Evolutionary conservation across 1,284 basidiomycete genomes (phyloP).

Genomic region (Boletus coffeatus): DNA sequence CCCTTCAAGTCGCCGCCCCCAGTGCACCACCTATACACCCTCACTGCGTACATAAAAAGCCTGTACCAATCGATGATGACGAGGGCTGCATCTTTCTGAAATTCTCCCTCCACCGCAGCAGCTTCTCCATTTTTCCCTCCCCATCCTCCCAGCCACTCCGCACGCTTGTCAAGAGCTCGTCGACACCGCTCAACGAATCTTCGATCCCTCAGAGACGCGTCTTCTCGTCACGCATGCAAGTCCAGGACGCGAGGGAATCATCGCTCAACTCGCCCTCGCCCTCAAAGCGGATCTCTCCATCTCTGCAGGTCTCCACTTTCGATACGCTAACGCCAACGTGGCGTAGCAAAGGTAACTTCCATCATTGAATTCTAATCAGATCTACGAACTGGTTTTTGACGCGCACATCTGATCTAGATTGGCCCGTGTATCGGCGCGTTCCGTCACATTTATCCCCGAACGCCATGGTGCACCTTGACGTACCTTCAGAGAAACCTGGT

Average conservation of each 20-base stretch:
- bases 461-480: constrained; percentile 36
- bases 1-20: no score
- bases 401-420: constrained; percentile 36
- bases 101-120: constrained; percentile 37
- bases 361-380: constrained; percentile 29
- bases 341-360: constrained; percentile 33
- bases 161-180: constrained; percentile 66
- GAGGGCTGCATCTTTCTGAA: constrained; percentile 52
- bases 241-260: constrained; percentile 89
- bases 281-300: constrained; percentile 95
- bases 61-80: constrained; percentile 49
- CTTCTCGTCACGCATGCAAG: constrained; percentile 93
- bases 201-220: constrained; percentile 90
- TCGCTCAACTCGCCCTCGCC: constrained; percentile 85
- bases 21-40: no score
- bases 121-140: constrained; percentile 33
- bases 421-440: constrained; percentile 42
- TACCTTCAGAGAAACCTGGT: constrained; percentile 42
- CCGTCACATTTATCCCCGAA: constrained; percentile 29
- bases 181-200: constrained; percentile 94
- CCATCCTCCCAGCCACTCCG: no score
- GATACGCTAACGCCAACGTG: constrained; percentile 83
- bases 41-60: constrained; percentile 5
- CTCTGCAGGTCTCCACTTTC: constrained; percentile 95
- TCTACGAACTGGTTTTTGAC: constrained; percentile 8